Evolutionary conservation across 352 stramenopile species (phyloP), one percentile per base, ranked within the genome.

Genomic region (Phytophthora tubulina): DNA sequence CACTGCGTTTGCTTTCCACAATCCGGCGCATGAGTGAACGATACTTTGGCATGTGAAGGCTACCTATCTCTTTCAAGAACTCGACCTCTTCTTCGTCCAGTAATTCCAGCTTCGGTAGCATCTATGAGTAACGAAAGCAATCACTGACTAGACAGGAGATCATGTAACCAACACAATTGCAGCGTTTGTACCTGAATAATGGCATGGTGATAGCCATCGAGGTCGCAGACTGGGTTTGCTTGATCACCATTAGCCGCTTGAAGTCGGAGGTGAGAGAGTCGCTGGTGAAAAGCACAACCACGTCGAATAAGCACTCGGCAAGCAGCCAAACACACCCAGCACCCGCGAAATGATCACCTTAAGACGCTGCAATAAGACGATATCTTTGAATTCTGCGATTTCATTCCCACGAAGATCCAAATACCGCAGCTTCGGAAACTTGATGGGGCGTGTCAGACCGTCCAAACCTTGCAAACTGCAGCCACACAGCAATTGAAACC

Each of bases 31-130:
- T 45, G 13, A 90, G 63, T 0, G 81, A 85, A 0, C 83, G 72
- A 58, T 93, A 95, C 45, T 78, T 78, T 21, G 87, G 87, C 85
- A 95, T 95, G 15, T 80, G 70, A 11, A 93, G 62, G 14, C 63
- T 80, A 11, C 75, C 81, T 33, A 93, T 74, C 45, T 93, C 81
- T 42, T 75, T 79, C 32, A 95, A 63, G 13, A 95, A 68, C 11
- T 73, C 66, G 0, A 85, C 78, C 48, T 93, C 84, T 82, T 95
- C 87, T 59, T 93, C 87, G 21, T 95, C 87, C 13, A 95, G 72
- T 3, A 86, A 61, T 51, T 78, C 63, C 9, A 94, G 59, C 15
- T 50, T 67, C 7, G 82, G 83, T 7, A 92, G 73, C 65, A 89
- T 78, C 82, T 91, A 73, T 4, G 10, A 27, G 62, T 63, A 15